Percentiles rank a stretch among this genome's conserved stretches.
Evolutionary conservation across 768 basidiomycete species (phyloP).

Genomic region (Boletus rubescentipes): DNA sequence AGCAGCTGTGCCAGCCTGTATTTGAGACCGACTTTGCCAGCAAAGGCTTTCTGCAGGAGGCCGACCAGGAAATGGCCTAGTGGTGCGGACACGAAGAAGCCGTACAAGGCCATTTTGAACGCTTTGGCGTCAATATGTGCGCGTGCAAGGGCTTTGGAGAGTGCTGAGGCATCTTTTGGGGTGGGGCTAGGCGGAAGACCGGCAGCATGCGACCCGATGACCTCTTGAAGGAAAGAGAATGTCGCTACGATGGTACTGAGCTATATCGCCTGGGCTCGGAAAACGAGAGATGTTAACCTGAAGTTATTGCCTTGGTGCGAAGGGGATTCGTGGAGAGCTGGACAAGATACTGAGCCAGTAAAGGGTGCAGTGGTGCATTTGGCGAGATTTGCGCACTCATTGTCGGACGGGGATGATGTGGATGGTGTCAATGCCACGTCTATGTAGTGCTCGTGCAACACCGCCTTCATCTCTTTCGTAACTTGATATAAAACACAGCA

Average conservation of each 20-base stretch:
- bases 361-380: constrained; percentile 36
- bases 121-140: constrained; percentile 68
- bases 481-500: not conserved
- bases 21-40: constrained; percentile 62
- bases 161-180: constrained; percentile 52
- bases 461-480: not conserved
- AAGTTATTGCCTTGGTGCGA: constrained; percentile 78
- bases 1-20: constrained; percentile 72
- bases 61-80: constrained; percentile 74
- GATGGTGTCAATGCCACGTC: not conserved
- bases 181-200: constrained; percentile 52
- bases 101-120: constrained; percentile 81
- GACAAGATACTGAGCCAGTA: constrained; percentile 68
- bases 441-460: not conserved
- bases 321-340: constrained; percentile 69
- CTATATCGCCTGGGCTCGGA: not conserved
- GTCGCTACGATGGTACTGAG: constrained; percentile 34
- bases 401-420: not conserved
- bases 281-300: constrained; percentile 42
- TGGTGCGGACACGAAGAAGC: constrained; percentile 82
- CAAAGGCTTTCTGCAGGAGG: constrained; percentile 70
- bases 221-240: constrained; percentile 74
- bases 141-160: constrained; percentile 52
- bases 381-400: constrained; percentile 40
- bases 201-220: constrained; percentile 72